Percentiles rank a stretch among this genome's conserved stretches.
Conservation (phyloP, 2,329 filamentous ascomycete genomes). For the Parastagonospora avenae region DNA sequence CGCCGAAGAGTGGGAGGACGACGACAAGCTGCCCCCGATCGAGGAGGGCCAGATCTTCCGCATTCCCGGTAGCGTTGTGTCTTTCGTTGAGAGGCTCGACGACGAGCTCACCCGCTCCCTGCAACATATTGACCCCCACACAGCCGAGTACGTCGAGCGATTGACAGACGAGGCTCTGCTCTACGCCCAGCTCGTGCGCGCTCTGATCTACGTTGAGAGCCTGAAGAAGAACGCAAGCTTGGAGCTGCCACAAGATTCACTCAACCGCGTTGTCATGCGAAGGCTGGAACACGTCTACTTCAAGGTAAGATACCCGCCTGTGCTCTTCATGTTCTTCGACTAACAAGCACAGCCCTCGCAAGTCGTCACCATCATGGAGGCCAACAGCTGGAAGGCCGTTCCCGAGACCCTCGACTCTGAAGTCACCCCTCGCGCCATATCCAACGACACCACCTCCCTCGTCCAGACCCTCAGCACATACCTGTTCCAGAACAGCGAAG, state of each 20-base stretch:
- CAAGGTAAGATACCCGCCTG: slow-evolving; percentile 66
- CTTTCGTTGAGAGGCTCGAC: slow-evolving; percentile 91
- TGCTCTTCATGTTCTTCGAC: slow-evolving; percentile 6
- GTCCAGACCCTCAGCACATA: slow-evolving; percentile 92
- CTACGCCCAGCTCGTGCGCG: slow-evolving; percentile 90
- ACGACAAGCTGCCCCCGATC: slow-evolving; percentile 85
- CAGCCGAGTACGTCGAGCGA: slow-evolving; percentile 96
- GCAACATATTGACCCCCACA: slow-evolving; percentile 97
- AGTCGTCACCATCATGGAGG: slow-evolving; percentile 91
- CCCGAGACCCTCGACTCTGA: slow-evolving; percentile 72
- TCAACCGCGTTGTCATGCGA: slow-evolving; percentile 93
- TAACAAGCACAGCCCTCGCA: slow-evolving; percentile 70
- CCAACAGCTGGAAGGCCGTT: slow-evolving; percentile 87
- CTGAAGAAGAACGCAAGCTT: slow-evolving; percentile 73
- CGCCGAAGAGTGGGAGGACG: slow-evolving; percentile 98
- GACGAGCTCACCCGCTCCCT: slow-evolving; percentile 97
- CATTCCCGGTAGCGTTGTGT: slow-evolving; percentile 91
- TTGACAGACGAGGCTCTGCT: slow-evolving; percentile 87
- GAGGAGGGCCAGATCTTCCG: slow-evolving; percentile 80
- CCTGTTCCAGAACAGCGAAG: slow-evolving; percentile 91
- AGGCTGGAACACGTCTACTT: slow-evolving; percentile 98
- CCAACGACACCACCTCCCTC: slow-evolving; percentile 72
- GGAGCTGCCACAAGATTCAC: slow-evolving; percentile 78
- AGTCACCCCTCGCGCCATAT: slow-evolving; percentile 75
- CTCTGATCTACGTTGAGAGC: slow-evolving; percentile 85